Evolutionary conservation across 2,329 filamentous ascomycete genomes (phyloP), one percentile per base, ranked within the genome.

Genomic region (Curvularia spicifera): DNA sequence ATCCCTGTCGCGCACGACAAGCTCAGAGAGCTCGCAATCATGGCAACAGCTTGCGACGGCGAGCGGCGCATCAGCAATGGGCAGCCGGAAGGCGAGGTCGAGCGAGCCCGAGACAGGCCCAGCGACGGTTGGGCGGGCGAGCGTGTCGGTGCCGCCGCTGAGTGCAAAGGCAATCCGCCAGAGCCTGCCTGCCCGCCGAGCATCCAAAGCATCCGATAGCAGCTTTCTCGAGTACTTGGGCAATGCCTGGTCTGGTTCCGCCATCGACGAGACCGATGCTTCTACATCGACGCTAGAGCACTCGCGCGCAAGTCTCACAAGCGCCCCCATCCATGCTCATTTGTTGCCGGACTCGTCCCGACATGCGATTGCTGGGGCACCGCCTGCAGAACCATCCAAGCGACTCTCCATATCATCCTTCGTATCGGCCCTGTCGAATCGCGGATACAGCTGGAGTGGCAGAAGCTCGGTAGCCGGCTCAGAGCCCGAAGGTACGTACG

Each of bases 401-500:
- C 86, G 90, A 50, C 81, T 90, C 72, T 93, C 90, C 24, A 84
- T 89, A 59, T 91, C 89, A 7, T 93, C 90, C 0, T 79, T 90
- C 24, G 85, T 85, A 44, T 90, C 88, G 5, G 85, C 82, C 52
- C 84, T 80, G 63, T 76, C 75, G 55, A 69, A 82, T 79, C 62
- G 86, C 84, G 76, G 68, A 67, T 73, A 70, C 78, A 85, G 75
- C 74, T 80, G 66, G 68, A 85, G 76, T 76, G 80, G 64, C 63
- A 72, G 79, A 40, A 82, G 78, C 61, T 81, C 81, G 5, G 59
- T 78, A 13, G 71, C 76, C 37, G 79, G 76, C 48, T 80, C 77
- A n/a, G 80, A 82, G 59, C 69, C 73, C 31, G 80, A 82, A 65
- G 76, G 79, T 78, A 68, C 43, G 79, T 24, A 69, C 45, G 71